These are phyloP conservation scores for Aspergillus sp. DNA, from an alignment of 2,329 filamentous ascomycete species.

Conservation along the genomic window DNA sequence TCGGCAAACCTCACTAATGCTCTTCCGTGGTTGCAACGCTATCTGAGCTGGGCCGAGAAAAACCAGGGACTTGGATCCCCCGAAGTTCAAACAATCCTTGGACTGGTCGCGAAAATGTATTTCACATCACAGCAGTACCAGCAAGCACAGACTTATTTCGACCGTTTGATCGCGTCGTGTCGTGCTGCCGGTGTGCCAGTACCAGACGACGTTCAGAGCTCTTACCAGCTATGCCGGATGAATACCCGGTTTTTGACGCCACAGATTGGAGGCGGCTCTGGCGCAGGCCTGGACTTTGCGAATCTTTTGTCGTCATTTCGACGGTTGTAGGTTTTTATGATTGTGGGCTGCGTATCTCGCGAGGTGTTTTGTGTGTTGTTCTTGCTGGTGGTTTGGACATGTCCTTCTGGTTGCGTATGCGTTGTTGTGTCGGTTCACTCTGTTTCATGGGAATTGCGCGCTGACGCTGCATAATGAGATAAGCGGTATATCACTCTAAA, in stretches of 20 bases:
- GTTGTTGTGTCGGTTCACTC: neutral
- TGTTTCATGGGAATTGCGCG: neutral
- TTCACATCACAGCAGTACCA: constrained; percentile 23
- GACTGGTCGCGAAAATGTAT: constrained; percentile 26
- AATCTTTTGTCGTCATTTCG: constrained; percentile 24
- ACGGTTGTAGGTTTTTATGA: constrained; percentile 11
- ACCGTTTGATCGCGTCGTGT: constrained; percentile 21
- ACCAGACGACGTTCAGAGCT: constrained; percentile 18
- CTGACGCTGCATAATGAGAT: neutral
- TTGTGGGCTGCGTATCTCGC: no score
- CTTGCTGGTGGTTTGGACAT: no score
- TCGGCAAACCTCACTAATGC: constrained; percentile 18
- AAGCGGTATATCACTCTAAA: neutral
- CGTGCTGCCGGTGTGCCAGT: constrained; percentile 7
- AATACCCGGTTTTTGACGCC: constrained; percentile 19
- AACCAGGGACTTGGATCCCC: constrained; percentile 22
- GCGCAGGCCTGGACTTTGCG: constrained; percentile 14
- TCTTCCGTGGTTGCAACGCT: constrained; percentile 29
- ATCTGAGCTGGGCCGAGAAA: constrained; percentile 27
- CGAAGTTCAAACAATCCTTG: constrained; percentile 24
- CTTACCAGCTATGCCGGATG: constrained; percentile 25
- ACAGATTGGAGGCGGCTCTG: neutral
- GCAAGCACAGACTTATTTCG: constrained; percentile 27
- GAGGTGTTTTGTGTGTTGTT: neutral
- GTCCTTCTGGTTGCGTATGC: neutral